Conservation (phyloP, 352 stramenopile genomes). For the Globisporangium cystogenes region DNA sequence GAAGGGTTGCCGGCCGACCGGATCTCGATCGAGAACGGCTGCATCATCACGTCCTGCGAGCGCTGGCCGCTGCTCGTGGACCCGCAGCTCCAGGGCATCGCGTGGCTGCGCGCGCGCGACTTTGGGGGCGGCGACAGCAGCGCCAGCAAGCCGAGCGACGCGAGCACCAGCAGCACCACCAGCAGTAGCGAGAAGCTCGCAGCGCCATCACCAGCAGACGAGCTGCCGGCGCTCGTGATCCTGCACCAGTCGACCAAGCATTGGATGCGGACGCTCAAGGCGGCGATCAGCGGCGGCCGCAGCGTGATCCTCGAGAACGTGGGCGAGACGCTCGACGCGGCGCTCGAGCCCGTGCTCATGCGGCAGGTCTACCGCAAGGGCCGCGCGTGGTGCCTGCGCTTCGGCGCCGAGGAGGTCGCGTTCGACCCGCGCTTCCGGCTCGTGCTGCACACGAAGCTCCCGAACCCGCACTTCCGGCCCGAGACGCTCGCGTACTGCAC, state of each 20-base stretch:
- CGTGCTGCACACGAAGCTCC: slow-evolving; percentile 89
- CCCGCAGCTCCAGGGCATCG: slow-evolving; percentile 87
- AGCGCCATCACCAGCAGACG: not conserved
- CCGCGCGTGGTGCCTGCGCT: slow-evolving; percentile 81
- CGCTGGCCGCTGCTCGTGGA: slow-evolving; percentile 90
- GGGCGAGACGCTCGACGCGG: slow-evolving; percentile 78
- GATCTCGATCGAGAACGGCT: slow-evolving; percentile 92
- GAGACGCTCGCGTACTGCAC: slow-evolving; percentile 92
- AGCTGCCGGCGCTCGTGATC: slow-evolving; percentile 42
- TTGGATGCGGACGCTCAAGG: slow-evolving; percentile 73
- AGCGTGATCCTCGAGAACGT: slow-evolving; percentile 91
- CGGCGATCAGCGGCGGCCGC: slow-evolving; percentile 62
- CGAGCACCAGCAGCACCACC: not conserved
- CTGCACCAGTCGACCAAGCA: slow-evolving; percentile 73
- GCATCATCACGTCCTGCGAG: slow-evolving; percentile 86
- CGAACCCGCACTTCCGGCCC: slow-evolving; percentile 90
- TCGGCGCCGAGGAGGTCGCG: slow-evolving; percentile 88
- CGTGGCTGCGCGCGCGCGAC: slow-evolving; percentile 70
- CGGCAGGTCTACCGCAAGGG: slow-evolving; percentile 86
- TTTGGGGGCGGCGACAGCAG: slow-evolving; percentile 22
- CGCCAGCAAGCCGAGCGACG: not conserved
- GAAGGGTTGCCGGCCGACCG: slow-evolving; percentile 86
- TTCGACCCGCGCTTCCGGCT: slow-evolving; percentile 86
- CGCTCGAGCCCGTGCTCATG: slow-evolving; percentile 88
- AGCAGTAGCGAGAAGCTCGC: too few species aligned